Conservation (phyloP, 225 moss, liverwort and hornwort genomes). For the Climacium dendroides region DNA sequence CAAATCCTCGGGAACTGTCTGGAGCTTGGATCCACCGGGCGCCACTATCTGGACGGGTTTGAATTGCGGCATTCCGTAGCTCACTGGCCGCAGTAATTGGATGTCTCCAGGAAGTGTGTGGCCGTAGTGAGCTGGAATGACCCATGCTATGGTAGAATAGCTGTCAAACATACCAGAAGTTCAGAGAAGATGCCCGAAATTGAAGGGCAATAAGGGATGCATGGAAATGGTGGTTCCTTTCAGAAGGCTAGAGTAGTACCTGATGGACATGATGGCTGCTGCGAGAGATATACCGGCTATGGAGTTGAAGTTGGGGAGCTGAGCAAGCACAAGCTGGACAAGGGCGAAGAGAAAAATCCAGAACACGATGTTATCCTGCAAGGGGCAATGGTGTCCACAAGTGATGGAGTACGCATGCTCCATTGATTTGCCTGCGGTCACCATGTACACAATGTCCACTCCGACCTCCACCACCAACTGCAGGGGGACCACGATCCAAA, state of each 20-base stretch:
- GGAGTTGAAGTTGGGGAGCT: conserved; percentile 72
- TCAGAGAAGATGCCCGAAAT: neutral
- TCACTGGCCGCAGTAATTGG: conserved; percentile 13
- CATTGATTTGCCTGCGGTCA: conserved; percentile 59
- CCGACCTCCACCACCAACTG: conserved; percentile 74
- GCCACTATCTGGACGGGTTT: conserved; percentile 1
- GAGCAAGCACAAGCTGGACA: conserved; percentile 61
- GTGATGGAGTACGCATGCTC: conserved; percentile 40
- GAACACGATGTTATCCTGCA: conserved; percentile 22
- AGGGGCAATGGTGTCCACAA: conserved; percentile 9
- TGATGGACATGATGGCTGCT: conserved; percentile 78
- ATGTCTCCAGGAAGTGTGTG: conserved; percentile 15
- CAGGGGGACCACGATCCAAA: conserved; percentile 77
- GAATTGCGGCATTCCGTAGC: conserved; percentile 16
- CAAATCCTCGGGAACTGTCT: neutral
- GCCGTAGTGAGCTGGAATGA: conserved; percentile 30
- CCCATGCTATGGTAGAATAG: conserved; percentile 67
- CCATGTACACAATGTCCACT: conserved; percentile 81
- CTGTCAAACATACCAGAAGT: conserved; percentile 1
- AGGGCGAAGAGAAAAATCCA: conserved; percentile 64
- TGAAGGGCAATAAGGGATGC: neutral
- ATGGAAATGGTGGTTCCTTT: neutral
- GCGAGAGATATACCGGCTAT: conserved; percentile 64
- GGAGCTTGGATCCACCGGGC: conserved; percentile 1
- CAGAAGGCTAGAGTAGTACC: conserved; percentile 1